Evolutionary conservation across 768 basidiomycete genomes (phyloP).

Genomic region (Lentinus tigrinus): DNA sequence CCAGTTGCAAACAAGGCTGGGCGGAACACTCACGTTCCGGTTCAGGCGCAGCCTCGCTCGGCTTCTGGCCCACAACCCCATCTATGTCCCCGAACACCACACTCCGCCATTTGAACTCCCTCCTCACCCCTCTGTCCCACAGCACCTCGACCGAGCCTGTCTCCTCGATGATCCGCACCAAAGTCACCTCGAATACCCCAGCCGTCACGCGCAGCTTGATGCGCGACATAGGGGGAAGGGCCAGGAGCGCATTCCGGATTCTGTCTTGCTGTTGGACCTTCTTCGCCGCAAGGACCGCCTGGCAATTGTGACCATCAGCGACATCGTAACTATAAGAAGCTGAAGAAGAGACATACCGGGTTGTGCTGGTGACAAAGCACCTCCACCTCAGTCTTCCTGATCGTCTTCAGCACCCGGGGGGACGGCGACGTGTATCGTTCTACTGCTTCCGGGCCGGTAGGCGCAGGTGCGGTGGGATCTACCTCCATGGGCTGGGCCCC

Average conservation of each 20-base stretch:
- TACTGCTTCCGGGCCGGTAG: not conserved
- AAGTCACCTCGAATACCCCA: conserved; percentile 84
- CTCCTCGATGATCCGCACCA: conserved; percentile 70
- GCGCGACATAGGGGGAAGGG: conserved; percentile 66
- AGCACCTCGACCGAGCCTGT: conserved; percentile 72
- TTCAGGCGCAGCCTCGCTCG: conserved; percentile 51
- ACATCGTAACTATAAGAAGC: not conserved
- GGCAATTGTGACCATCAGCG: not conserved
- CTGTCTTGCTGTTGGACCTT: conserved; percentile 74
- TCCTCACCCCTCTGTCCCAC: conserved; percentile 73
- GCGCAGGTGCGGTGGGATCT: conserved; percentile 18
- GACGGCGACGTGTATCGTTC: not conserved
- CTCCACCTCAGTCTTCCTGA: conserved; percentile 74
- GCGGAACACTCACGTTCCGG: conserved; percentile 42
- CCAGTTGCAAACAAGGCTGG: not conserved
- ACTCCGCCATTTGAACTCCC: conserved; percentile 82
- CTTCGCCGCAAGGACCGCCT: conserved; percentile 77
- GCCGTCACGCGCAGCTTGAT: conserved; percentile 84
- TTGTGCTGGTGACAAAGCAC: conserved; percentile 87
- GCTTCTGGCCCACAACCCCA: conserved; percentile 69
- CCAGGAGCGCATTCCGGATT: conserved; percentile 66
- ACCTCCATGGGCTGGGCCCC: conserved; percentile 32
- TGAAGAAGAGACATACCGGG: conserved; percentile 56
- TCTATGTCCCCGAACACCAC: conserved; percentile 77
- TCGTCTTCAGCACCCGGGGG: conserved; percentile 52